Evolutionary conservation across 176 grass and related monocot genomes (phyloP), one percentile per base, ranked within the genome.

Genomic region (Panicum miliaceum): DNA sequence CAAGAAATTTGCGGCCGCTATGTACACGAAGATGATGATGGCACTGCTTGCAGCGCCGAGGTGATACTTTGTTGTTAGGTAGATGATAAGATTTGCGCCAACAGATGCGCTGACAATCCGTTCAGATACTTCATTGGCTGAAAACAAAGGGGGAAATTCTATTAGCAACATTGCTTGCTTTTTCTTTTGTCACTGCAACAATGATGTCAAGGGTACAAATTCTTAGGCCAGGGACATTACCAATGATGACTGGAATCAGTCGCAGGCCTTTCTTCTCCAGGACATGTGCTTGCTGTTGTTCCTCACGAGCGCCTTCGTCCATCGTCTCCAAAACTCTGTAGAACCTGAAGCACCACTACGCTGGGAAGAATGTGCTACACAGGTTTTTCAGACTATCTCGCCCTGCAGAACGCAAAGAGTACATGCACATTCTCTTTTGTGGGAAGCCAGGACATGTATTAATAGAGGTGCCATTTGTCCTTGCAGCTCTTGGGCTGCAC

Each of bases 51-150:
- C 84, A 51, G 65, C 26, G 22, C 51, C 59, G 11, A 90, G 68
- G 79, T 86, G 79, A 71, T 90, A 90, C 34, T 83, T 81, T 15
- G 57, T 64, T 18, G 73, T 86, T 8, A 90, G 88, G 79, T 90
- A 90, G 22, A 90, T 73, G 20, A 86, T 82, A 34, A 90, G 76
- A 51, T 82, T 90, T 43, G 78, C 51, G 4, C 37, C 47, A 16
- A 86, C 78, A 52, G 64, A 80, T 36, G 47, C 12, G 36, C 53
- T 90, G 46, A 76, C 61, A 7, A 86, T 81, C 79, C 64, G 54
- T 35, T 86, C 83, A 34, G 80, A 65, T 5, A 86, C 50, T 90
- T 90, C 88, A 43, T 90, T 90, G 63, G 63, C 88, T 90, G 73
- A 41, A 47, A 52, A 54, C 7, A 84, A 68, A 58, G 18, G 11